phyloP scores from a whole-genome alignment of 2,329 filamentous ascomycete genomes.

The Neofusicoccum ribis region DNA sequence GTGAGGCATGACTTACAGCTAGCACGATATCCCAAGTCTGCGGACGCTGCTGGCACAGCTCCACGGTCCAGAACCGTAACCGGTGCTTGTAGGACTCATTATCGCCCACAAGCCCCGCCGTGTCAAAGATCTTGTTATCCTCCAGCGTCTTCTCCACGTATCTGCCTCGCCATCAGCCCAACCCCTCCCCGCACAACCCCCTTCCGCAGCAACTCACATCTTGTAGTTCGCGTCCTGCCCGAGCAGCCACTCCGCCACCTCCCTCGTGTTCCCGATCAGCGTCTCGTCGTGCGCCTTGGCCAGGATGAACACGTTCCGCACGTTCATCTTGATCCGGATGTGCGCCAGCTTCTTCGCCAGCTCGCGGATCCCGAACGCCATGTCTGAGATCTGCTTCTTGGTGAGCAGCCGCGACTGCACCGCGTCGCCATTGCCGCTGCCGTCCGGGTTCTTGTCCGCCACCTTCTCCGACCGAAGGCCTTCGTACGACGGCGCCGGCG shows the following conservation, averaged over 20 bases:
- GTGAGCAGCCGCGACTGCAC: conserved; percentile 76
- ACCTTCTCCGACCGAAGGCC: conserved; percentile 36
- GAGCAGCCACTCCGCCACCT: conserved; percentile 79
- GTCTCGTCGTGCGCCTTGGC: conserved; percentile 89
- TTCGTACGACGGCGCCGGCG: conserved; percentile 26
- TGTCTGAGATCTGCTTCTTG: conserved; percentile 92
- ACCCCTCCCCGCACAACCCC: neutral
- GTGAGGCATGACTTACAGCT: conserved; percentile 52
- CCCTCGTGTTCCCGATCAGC: conserved; percentile 73
- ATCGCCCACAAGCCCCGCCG: conserved; percentile 65
- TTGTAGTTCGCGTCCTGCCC: conserved; percentile 70
- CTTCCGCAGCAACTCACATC: conserved; percentile 55
- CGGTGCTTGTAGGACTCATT: conserved; percentile 57
- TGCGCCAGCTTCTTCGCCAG: conserved; percentile 82
- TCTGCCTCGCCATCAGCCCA: conserved; percentile 28
- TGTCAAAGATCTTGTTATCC: conserved; percentile 72
- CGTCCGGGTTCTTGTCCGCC: conserved; percentile 46
- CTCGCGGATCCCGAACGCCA: conserved; percentile 94
- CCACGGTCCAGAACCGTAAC: conserved; percentile 79
- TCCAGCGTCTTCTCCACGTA: conserved; percentile 76
- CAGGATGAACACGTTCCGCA: conserved; percentile 80
- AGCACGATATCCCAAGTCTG: conserved; percentile 93
- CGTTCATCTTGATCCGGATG: conserved; percentile 78
- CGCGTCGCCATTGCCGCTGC: conserved; percentile 33
- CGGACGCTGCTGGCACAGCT: conserved; percentile 73